phyloP scores from a whole-genome alignment of 345 rosid genomes.

The Salix suchowensis region DNA sequence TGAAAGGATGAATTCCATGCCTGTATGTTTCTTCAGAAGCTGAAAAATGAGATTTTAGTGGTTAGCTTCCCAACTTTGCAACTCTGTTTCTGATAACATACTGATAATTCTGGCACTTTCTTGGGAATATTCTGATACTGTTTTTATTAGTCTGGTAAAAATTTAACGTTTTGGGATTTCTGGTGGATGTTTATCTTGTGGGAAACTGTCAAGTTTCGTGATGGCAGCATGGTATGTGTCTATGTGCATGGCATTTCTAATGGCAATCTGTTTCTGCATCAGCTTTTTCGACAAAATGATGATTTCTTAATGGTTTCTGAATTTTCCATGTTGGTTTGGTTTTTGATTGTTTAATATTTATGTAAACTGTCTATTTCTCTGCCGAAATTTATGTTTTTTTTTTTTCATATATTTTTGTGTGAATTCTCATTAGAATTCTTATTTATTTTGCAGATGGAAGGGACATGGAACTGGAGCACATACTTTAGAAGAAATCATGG shows the following conservation, averaged over 20 bases:
- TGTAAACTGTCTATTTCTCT: not conserved
- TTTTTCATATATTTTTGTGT: not conserved
- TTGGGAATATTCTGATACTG: not conserved
- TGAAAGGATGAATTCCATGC: not conserved
- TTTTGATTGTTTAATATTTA: not conserved
- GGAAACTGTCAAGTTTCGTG: not conserved
- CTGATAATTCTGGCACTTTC: not conserved
- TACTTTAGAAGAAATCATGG: not conserved
- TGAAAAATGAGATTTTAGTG: not conserved
- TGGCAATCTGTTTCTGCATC: too few relatives aligned
- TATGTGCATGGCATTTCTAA: not conserved
- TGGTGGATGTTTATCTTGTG: not conserved
- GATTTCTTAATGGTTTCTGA: not conserved
- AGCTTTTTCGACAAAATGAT: not conserved
- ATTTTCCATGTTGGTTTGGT: not conserved
- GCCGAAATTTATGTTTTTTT: not conserved
- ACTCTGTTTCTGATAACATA: not conserved
- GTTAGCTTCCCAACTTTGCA: conserved; percentile 9
- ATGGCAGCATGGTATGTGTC: not conserved
- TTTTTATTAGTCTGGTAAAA: not conserved
- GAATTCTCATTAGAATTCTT: conserved; percentile 6
- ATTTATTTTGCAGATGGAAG: conserved; percentile 25
- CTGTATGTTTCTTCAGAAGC: conserved; percentile 13
- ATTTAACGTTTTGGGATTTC: not conserved
- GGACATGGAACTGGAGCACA: conserved; percentile 24